Evolutionary conservation across 2,329 filamentous ascomycete species (phyloP).

Genomic region (Diaporthe capsici): DNA sequence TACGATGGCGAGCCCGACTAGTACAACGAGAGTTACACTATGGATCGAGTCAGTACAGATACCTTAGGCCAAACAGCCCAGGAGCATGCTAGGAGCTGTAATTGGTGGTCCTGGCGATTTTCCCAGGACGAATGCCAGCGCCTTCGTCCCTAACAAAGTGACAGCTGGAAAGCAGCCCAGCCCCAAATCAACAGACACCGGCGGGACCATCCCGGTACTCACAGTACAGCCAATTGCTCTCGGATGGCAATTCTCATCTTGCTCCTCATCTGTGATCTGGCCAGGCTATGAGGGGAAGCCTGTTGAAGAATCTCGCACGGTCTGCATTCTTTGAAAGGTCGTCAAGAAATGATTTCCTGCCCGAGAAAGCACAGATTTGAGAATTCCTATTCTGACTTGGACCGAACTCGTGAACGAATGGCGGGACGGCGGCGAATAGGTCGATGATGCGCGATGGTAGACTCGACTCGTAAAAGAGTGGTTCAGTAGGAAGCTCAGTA

Average conservation of each 20-base stretch:
- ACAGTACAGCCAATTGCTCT: slow-evolving; percentile 84
- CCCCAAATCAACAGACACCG: too few relatives aligned
- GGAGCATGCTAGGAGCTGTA: not conserved
- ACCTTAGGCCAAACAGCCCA: not conserved
- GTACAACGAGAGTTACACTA: slow-evolving; percentile 78
- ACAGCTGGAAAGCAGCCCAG: not conserved
- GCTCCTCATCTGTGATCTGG: slow-evolving; percentile 37
- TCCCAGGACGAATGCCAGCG: not conserved
- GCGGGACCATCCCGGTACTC: not conserved
- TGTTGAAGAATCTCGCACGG: slow-evolving; percentile 43
- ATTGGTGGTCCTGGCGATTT: not conserved
- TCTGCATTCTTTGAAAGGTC: slow-evolving; percentile 49
- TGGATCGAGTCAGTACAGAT: slow-evolving; percentile 3
- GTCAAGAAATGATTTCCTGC: not conserved
- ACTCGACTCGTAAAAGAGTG: not conserved
- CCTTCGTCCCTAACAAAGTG: not conserved
- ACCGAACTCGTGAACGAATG: not conserved
- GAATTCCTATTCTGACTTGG: not conserved
- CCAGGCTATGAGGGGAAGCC: slow-evolving; percentile 50
- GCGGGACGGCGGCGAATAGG: not conserved
- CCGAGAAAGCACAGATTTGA: not conserved
- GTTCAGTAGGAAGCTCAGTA: not conserved
- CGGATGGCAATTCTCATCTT: slow-evolving; percentile 89
- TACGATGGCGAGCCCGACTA: slow-evolving; percentile 82
- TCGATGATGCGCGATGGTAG: not conserved